These are phyloP conservation scores for Geotrichum reessii DNA, from an alignment of 1,139 yeast genomes.

Conservation along the genomic window DNA sequence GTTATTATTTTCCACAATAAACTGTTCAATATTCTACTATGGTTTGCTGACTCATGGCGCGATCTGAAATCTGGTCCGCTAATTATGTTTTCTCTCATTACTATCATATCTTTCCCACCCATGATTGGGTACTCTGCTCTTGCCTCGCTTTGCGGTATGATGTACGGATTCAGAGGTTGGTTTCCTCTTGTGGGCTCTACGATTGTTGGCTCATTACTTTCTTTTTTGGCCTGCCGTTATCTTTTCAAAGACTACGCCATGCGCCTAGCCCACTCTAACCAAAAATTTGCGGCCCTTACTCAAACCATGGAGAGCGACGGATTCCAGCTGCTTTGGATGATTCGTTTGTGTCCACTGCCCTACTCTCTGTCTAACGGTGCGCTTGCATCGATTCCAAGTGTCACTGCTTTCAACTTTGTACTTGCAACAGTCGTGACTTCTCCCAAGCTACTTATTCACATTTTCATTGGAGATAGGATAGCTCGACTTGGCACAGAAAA, in stretches of 20 bases:
- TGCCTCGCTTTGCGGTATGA: conserved; percentile 68
- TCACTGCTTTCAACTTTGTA: conserved; percentile 55
- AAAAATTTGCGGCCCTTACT: conserved; percentile 67
- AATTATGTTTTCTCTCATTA: conserved; percentile 47
- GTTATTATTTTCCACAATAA: conserved; percentile 46
- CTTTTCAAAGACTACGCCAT: conserved; percentile 56
- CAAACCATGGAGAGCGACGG: conserved; percentile 66
- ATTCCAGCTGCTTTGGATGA: conserved; percentile 58
- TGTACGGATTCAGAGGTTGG: conserved; percentile 85
- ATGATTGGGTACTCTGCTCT: conserved; percentile 73
- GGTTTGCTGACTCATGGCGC: conserved; percentile 45
- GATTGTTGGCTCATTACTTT: conserved; percentile 62
- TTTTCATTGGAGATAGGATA: conserved; percentile 75
- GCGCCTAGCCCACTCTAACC: conserved; percentile 46
- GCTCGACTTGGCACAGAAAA: conserved; percentile 59
- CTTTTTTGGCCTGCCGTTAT: conserved; percentile 65
- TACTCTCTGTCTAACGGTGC: conserved; percentile 92
- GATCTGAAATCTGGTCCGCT: conserved; percentile 47
- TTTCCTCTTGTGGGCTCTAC: conserved; percentile 64
- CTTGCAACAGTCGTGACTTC: conserved; percentile 70
- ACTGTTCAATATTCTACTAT: conserved; percentile 43
- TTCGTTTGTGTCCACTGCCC: conserved; percentile 86
- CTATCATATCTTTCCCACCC: conserved; percentile 74
- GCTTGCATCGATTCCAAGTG: conserved; percentile 75
- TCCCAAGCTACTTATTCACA: conserved; percentile 72